phyloP scores from a whole-genome alignment of 768 basidiomycete species.

The Paxillus involutus region DNA sequence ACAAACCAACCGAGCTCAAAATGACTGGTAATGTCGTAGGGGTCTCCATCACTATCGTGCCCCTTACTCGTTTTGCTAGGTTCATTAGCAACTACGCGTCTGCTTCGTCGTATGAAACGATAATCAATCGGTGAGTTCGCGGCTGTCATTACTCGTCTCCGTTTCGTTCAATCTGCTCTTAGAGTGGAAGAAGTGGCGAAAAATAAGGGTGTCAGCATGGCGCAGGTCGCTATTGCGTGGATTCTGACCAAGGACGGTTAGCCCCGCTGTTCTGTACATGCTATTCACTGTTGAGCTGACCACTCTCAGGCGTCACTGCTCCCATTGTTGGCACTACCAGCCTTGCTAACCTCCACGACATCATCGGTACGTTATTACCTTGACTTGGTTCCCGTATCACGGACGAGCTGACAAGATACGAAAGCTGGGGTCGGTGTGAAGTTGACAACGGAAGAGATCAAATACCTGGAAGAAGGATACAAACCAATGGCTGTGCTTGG shows the following conservation, averaged over 20 bases:
- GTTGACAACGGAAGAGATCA: constrained; percentile 48
- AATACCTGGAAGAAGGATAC: constrained; percentile 47
- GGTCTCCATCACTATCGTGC: background rate
- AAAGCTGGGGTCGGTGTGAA: constrained; percentile 39
- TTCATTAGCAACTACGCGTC: constrained; percentile 24
- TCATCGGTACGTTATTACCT: constrained; percentile 31
- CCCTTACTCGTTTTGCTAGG: constrained; percentile 17
- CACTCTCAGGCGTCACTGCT: constrained; percentile 33
- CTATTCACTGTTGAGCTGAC: background rate
- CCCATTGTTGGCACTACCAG: constrained; percentile 47
- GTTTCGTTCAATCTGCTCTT: background rate
- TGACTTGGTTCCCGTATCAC: background rate
- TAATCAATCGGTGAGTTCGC: constrained; percentile 24
- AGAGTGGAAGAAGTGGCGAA: constrained; percentile 42
- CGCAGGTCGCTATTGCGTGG: constrained; percentile 44
- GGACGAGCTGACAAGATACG: constrained; percentile 2
- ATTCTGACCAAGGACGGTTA: constrained; percentile 30
- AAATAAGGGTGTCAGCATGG: constrained; percentile 40
- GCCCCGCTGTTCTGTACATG: background rate
- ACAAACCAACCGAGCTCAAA: constrained; percentile 24
- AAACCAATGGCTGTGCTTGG: constrained; percentile 39
- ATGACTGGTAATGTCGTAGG: constrained; percentile 19
- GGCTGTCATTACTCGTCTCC: too few species aligned
- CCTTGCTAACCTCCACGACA: constrained; percentile 38
- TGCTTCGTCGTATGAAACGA: constrained; percentile 24